Percentiles rank a stretch among this genome's conserved stretches.
These are phyloP conservation scores for Fistulina hepatica DNA, from an alignment of 1,284 basidiomycete species.

Conservation along the genomic window DNA sequence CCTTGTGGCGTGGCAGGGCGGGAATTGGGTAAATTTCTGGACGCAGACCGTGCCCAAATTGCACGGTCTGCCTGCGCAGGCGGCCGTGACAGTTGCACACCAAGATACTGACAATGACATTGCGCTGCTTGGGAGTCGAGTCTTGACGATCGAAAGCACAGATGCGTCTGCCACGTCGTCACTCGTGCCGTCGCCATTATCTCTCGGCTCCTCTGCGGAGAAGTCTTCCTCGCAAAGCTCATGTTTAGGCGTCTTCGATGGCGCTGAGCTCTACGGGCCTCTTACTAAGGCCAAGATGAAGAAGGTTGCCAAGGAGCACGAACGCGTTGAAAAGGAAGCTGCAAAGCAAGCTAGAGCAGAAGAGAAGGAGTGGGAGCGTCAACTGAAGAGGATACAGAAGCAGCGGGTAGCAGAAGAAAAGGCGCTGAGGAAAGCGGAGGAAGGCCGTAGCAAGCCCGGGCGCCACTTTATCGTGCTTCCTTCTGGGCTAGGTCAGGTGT, in stretches of 20 bases:
- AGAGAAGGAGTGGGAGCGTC: conserved; percentile 1
- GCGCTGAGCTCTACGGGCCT: no score
- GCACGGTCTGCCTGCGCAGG: no score
- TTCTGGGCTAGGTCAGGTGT: conserved; percentile 27
- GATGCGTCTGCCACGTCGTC: background rate
- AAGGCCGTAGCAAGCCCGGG: conserved; percentile 12
- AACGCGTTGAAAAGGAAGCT: background rate
- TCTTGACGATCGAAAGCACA: background rate
- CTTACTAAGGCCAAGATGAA: no score
- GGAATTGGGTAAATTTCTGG: conserved; percentile 47
- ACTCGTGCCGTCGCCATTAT: background rate
- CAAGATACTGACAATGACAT: conserved; percentile 1
- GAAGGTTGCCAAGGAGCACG: background rate
- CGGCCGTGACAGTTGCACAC: no score
- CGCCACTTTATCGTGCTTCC: conserved; percentile 44
- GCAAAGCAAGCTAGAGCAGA: background rate
- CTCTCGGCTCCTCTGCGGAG: background rate
- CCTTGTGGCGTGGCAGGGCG: conserved; percentile 36
- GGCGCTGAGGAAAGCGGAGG: conserved; percentile 18
- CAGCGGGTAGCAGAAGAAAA: conserved; percentile 6
- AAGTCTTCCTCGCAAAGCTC: conserved; percentile 1
- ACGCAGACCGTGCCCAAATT: conserved; percentile 28
- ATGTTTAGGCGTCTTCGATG: no score
- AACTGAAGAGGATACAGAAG: conserved; percentile 10
- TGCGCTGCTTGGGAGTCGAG: conserved; percentile 2